A percentile compares a stretch with the other conserved stretches of the same genome.
Conservation (phyloP, 2,329 filamentous ascomycete species). For the Bimuria novae-zelandiae region DNA sequence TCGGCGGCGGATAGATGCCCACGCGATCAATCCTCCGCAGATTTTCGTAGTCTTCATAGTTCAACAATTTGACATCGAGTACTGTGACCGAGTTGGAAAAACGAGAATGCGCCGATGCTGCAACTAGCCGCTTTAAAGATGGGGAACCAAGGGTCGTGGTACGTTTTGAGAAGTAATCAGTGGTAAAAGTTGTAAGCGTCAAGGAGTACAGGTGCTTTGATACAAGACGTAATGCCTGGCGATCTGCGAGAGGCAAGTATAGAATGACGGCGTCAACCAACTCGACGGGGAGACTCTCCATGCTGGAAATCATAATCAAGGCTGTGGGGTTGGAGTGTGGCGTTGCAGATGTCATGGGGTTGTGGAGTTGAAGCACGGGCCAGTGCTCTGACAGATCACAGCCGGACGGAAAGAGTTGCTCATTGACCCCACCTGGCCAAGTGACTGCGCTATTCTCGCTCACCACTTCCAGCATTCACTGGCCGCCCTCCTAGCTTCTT, state of each 20-base stretch:
- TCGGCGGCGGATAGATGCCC: slow-evolving; percentile 33
- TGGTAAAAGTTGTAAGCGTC: slow-evolving; percentile 27
- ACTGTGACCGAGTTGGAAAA: slow-evolving; percentile 23
- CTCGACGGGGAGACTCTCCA: slow-evolving; percentile 37
- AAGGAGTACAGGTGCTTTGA: slow-evolving; percentile 29
- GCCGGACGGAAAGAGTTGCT: not conserved
- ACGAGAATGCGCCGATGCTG: slow-evolving; percentile 21
- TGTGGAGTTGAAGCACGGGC: not conserved
- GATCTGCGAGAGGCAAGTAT: slow-evolving; percentile 20
- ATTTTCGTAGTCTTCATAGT: slow-evolving; percentile 26
- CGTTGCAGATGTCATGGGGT: not conserved
- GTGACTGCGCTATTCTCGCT: not conserved
- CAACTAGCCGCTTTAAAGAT: slow-evolving; percentile 28
- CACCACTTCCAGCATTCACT: not conserved
- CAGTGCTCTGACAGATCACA: too few species aligned
- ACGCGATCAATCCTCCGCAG: slow-evolving; percentile 27
- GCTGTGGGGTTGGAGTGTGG: not conserved
- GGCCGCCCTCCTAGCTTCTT: not conserved
- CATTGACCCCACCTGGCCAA: not conserved
- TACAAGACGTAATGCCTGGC: slow-evolving; percentile 28
- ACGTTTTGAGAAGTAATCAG: slow-evolving; percentile 26
- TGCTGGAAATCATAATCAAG: slow-evolving; percentile 24
- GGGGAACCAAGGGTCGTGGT: slow-evolving; percentile 29
- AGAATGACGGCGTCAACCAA: slow-evolving; percentile 30
- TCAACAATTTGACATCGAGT: slow-evolving; percentile 32